Base-by-base conservation (phyloP, 2,329 filamentous ascomycete genomes). In the Ustilaginoidea virens region DNA sequence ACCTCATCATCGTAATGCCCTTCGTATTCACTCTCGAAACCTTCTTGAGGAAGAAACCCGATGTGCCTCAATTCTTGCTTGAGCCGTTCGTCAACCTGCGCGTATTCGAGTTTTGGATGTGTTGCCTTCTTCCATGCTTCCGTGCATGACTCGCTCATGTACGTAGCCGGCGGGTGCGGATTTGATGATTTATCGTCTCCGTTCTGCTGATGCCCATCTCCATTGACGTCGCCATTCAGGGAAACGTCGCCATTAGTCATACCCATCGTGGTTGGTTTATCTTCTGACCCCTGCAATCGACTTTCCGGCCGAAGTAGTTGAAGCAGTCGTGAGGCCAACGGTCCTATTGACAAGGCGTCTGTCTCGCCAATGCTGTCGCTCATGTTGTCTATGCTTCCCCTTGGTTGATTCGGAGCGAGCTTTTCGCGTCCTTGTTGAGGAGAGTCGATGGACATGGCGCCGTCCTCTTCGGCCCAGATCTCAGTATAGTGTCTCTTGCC, bases 381-480 rank as follows among this genome's bases (percentile, higher is more conserved):
- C 60, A 98, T 74, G 38, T 81, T 71, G 22, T 96, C 87, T 31
- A 93, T 83, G 37, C 59, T 80, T 14, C 90, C 87, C 22, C 86
- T 75, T 2, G 86, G 66, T 41, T 90, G 78, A 46, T 94, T 93
- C 1, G 79, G 65, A 1, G 81, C 69, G 5, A 82, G 63, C 39
- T 72, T 75, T 32, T 83, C 75, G 23, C 66, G 61, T 15, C 63
- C 61, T 35, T 68, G 61, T 20, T 68, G 63, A 5, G 69, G 64
- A 4, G 69, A 65, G 46, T 92, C 82, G 6, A 86, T 59, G 21
- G 75, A 66, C 61, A 83, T 78, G 27, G 70, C 63, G 7, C 82
- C 83, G 45, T 98, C 90, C 49, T 98, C 90, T 40, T 93, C 85
- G 0, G 83, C 79, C 90, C 90, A 98, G 7, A 87, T 64, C 35